These are phyloP conservation scores for Cryptosporidium viatorum DNA, from an alignment of 169 alveolate genomes.

Conservation along the genomic window DNA sequence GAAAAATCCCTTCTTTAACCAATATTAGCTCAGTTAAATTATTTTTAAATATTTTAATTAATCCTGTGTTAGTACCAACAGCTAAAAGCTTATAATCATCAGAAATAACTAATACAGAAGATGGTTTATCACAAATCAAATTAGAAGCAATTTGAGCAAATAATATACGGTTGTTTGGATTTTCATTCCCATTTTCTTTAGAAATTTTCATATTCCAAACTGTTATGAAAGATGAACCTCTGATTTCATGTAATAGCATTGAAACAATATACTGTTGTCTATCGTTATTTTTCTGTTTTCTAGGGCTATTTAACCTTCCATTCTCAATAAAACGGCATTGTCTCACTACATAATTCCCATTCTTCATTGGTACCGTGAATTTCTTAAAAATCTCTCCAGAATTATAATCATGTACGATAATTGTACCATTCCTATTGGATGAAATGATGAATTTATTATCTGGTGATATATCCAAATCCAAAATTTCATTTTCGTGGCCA, in stretches of 20 bases:
- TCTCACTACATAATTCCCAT: conserved; percentile 47
- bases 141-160: conserved; percentile 28
- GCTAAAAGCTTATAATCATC: conserved; percentile 19
- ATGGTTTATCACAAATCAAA: conserved; percentile 66
- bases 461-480: conserved; percentile 49
- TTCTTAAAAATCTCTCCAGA: conserved; percentile 53
- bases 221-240: conserved; percentile 60
- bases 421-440: conserved; percentile 53
- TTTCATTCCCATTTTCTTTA: conserved; percentile 4
- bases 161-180: not conserved
- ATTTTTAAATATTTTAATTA: conserved; percentile 17
- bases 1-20: conserved; percentile 31
- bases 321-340: conserved; percentile 68
- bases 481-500: conserved; percentile 64
- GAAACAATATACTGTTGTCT: conserved; percentile 54
- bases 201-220: conserved; percentile 62
- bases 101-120: conserved; percentile 25
- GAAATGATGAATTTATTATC: conserved; percentile 50
- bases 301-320: conserved; percentile 31
- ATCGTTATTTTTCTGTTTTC: conserved; percentile 16
- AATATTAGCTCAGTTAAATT: conserved; percentile 24
- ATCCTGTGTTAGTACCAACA: conserved; percentile 64
- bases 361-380: conserved; percentile 57
- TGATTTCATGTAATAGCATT: conserved; percentile 47
- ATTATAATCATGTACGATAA: conserved; percentile 34